phyloP scores from a whole-genome alignment of 371 early-diverging fungal genomes.

The Neoconidiobolus thromboides region DNA sequence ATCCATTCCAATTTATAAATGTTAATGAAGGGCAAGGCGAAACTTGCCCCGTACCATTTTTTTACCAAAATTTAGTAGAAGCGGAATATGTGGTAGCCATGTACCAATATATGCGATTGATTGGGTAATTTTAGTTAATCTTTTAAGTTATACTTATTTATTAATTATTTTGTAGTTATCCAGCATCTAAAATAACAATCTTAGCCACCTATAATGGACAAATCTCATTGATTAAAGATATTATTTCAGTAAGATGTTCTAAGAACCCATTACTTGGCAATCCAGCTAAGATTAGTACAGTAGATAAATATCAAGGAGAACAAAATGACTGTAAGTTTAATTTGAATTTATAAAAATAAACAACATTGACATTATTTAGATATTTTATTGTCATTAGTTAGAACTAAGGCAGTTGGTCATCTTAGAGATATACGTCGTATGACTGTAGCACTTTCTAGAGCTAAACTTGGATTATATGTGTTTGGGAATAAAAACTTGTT shows the following conservation, averaged over 20 bases:
- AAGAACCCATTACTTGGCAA: slow-evolving; percentile 61
- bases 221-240: slow-evolving; percentile 72
- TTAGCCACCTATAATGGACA: slow-evolving; percentile 94
- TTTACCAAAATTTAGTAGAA: slow-evolving; percentile 82
- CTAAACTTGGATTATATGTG: slow-evolving; percentile 82
- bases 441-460: slow-evolving; percentile 79
- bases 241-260: slow-evolving; percentile 58
- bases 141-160: slow-evolving; percentile 7
- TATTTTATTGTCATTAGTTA: slow-evolving; percentile 83
- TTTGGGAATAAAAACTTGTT: slow-evolving; percentile 59
- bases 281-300: slow-evolving; percentile 59
- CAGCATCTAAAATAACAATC: slow-evolving; percentile 66
- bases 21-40: slow-evolving; percentile 65
- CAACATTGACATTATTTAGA: slow-evolving; percentile 15
- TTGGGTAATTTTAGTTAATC: slow-evolving; percentile 28
- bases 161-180: slow-evolving; percentile 26
- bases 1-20: slow-evolving; percentile 69
- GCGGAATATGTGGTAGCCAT: slow-evolving; percentile 89
- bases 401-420: slow-evolving; percentile 77
- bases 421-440: slow-evolving; percentile 75
- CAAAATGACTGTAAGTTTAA: slow-evolving; percentile 62
- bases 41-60: slow-evolving; percentile 53
- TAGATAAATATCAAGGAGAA: slow-evolving; percentile 90
- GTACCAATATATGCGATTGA: slow-evolving; percentile 86
- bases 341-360: not conserved